A percentile compares a stretch with the other conserved stretches of the same genome.
Evolutionary conservation across 2,329 filamentous ascomycete species (phyloP).

Genomic region (Penicillium griseofulvum): DNA sequence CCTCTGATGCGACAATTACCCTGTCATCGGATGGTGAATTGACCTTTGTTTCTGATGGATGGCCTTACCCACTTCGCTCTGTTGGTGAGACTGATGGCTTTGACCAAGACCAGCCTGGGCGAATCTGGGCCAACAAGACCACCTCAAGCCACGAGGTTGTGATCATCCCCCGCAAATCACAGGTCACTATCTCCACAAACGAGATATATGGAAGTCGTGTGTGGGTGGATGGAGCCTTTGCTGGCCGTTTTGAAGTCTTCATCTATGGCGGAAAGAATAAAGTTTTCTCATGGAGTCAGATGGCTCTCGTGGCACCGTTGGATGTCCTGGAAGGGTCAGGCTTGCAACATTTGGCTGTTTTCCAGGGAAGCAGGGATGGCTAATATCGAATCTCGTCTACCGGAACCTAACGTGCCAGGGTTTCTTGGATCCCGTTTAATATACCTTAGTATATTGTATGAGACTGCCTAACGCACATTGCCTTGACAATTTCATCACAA

Average conservation of each 20-base stretch:
- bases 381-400: background rate
- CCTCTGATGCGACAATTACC: constrained; percentile 44
- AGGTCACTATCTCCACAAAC: constrained; percentile 47
- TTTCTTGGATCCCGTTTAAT: background rate
- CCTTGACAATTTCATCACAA: too few species aligned
- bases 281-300: constrained; percentile 55
- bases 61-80: constrained; percentile 50
- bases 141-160: constrained; percentile 48
- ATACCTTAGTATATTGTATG: background rate
- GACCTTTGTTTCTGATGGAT: constrained; percentile 46
- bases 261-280: constrained; percentile 54
- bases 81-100: constrained; percentile 46
- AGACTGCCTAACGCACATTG: background rate
- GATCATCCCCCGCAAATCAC: constrained; percentile 31
- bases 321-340: constrained; percentile 23
- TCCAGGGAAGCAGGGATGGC: background rate
- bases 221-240: constrained; percentile 49
- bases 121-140: constrained; percentile 53
- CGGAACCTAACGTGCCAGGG: background rate
- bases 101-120: constrained; percentile 49
- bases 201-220: constrained; percentile 48
- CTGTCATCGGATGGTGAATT: constrained; percentile 39
- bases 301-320: constrained; percentile 56
- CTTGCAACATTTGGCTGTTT: constrained; percentile 9
- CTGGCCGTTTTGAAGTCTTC: constrained; percentile 55